Percentiles rank a stretch among this genome's conserved stretches.
Conservation (phyloP, 345 rosid species). For the Syzygium oleosum region DNA sequence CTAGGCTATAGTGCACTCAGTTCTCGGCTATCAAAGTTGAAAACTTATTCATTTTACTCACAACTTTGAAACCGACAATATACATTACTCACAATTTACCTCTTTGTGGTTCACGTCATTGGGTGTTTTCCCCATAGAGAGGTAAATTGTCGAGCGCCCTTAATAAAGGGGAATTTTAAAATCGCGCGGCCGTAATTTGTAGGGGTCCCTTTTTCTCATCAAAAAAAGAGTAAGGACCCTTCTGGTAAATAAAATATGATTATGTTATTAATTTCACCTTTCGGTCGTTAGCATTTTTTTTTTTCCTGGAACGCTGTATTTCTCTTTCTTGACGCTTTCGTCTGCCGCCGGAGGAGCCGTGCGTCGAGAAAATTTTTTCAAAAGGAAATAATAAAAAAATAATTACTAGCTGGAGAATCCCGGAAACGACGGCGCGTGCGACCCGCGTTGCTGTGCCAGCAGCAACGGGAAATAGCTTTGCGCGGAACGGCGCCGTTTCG, state of each 20-base stretch:
- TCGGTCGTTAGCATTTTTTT: background rate
- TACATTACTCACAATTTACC: too few species aligned
- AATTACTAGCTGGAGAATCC: background rate
- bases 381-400: background rate
- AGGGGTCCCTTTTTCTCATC: background rate
- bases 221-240: background rate
- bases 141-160: too few species aligned
- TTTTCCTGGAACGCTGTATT: background rate
- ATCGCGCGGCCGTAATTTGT: rapidly evolving
- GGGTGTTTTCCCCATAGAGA: too few species aligned
- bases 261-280: background rate
- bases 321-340: background rate
- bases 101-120: too few species aligned
- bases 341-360: background rate
- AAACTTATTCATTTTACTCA: background rate
- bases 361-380: background rate
- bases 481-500: background rate
- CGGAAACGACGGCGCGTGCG: background rate
- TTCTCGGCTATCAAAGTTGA: background rate
- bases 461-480: background rate
- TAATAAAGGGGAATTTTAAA: background rate
- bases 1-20: background rate
- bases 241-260: background rate
- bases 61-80: background rate
- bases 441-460: background rate